Evolutionary conservation across 2,329 filamentous ascomycete species (phyloP).

Genomic region (Ambrosiella cleistominuta): DNA sequence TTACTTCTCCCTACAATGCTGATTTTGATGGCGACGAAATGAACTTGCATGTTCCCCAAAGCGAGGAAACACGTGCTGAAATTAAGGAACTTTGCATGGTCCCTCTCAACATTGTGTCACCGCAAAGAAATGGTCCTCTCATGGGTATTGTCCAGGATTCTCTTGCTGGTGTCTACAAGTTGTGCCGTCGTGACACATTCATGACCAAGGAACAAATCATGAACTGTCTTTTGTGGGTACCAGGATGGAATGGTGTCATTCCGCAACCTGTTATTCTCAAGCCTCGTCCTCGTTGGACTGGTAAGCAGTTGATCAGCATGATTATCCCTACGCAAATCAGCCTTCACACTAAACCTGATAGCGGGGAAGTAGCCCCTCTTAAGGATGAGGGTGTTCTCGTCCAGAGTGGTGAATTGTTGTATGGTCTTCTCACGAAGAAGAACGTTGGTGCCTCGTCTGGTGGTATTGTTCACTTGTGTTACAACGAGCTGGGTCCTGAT

Average conservation of each 20-base stretch:
- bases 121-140: conserved; percentile 85
- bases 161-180: conserved; percentile 89
- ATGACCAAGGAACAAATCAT: conserved; percentile 80
- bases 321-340: conserved; percentile 78
- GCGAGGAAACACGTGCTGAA: conserved; percentile 89
- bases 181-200: conserved; percentile 84
- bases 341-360: conserved; percentile 47
- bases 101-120: conserved; percentile 95
- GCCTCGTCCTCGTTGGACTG: conserved; percentile 84
- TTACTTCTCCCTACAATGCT: conserved; percentile 97
- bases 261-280: conserved; percentile 88
- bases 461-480: conserved; percentile 89
- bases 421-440: conserved; percentile 84
- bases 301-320: conserved; percentile 94
- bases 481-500: conserved; percentile 78
- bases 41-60: conserved; percentile 98
- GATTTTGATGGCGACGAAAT: conserved; percentile 99
- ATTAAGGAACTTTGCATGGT: conserved; percentile 91
- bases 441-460: conserved; percentile 75
- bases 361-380: conserved; percentile 40
- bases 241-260: conserved; percentile 90
- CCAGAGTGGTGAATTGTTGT: conserved; percentile 75
- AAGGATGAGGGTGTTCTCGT: conserved; percentile 68
- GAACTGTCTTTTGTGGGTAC: conserved; percentile 95
- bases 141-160: conserved; percentile 99